Base-by-base conservation (phyloP, 441 rosid genomes). In the Dalechampia spathulata region DNA sequence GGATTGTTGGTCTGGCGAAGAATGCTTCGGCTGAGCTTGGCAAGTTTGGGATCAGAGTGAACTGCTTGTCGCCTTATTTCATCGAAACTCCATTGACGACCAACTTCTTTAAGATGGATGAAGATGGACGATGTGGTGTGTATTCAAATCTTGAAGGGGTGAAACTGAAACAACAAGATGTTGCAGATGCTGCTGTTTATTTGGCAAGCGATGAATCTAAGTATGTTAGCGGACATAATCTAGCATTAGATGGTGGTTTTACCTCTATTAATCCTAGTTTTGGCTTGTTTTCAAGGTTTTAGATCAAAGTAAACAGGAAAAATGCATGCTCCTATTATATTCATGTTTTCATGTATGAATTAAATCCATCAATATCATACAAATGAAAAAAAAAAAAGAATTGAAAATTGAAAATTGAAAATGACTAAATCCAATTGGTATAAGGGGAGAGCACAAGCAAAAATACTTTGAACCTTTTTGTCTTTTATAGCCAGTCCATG, bases 241-340 rank as follows among this genome's bases (percentile, higher is more conserved):
- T 75, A 6, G 67, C 72, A 14, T 65, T 78, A n/a, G 83, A 78
- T 38, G 83, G 83, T 1, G 79, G 78, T 0, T 19, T 64, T 43
- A 69, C 66, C 11, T 39, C 65, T 11, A 37, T 55, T 0, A 72
- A 65, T 37, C 59, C 61, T 7, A 39, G 55, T 16, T 62, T 68
- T 23, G 47, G 51, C 12, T 25, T 67, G 26, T 66, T 52, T 20
- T 58, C 64, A 7, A 41, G 56, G 2, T 13, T 38, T 38, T 38
- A 38, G 10, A 8, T 8, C 12, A 10, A 4, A 34, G n/a, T n/a
- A n/a, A n/a, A n/a, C n/a, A n/a, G n/a, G n/a, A n/a, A n/a, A n/a
- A n/a, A n/a, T n/a, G n/a, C n/a, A n/a, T n/a, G n/a, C n/a, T n/a
- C n/a, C n/a, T n/a, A n/a, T n/a, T n/a, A n/a, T n/a, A n/a, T n/a